Conservation (phyloP, 768 basidiomycete genomes). For the Lepiota brunneoincarnata region DNA sequence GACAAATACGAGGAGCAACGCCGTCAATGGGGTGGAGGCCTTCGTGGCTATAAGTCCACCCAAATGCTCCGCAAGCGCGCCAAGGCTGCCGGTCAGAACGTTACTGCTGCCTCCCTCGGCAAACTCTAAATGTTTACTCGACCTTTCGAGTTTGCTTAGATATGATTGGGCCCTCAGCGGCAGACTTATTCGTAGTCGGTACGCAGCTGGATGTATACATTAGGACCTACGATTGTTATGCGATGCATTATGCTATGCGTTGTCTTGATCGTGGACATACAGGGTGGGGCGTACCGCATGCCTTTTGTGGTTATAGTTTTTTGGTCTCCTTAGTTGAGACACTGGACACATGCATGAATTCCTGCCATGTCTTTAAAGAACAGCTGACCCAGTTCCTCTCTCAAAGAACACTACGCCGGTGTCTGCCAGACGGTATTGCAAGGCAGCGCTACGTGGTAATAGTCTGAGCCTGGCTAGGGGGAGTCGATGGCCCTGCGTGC, state of each 20-base stretch:
- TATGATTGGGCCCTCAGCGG: neutral
- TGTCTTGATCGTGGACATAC: conserved; percentile 1
- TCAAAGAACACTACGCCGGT: conserved; percentile 65
- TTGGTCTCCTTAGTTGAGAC: neutral
- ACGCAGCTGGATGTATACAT: conserved; percentile 5
- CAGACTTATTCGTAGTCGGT: conserved; percentile 1
- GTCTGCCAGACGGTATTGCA: conserved; percentile 75
- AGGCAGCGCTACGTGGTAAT: conserved; percentile 50
- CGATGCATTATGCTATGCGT: conserved; percentile 2
- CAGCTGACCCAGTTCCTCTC: conserved; percentile 64
- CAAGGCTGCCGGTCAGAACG: conserved; percentile 78
- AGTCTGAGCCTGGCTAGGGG: conserved; percentile 30
- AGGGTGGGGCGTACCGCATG: conserved; percentile 4
- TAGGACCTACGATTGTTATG: conserved; percentile 1
- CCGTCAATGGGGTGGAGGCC: conserved; percentile 93
- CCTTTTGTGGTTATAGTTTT: conserved; percentile 4
- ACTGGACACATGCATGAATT: neutral
- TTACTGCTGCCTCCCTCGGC: conserved; percentile 50
- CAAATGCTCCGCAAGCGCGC: conserved; percentile 93
- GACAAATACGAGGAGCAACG: conserved; percentile 94
- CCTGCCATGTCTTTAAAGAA: conserved; percentile 39
- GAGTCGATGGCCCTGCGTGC: conserved; percentile 49
- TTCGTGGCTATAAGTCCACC: conserved; percentile 92
- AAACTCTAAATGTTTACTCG: conserved; percentile 52
- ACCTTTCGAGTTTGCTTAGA: neutral